Evolutionary conservation across 164 flowering plant genomes (phyloP).

Genomic region (Santalum album): DNA sequence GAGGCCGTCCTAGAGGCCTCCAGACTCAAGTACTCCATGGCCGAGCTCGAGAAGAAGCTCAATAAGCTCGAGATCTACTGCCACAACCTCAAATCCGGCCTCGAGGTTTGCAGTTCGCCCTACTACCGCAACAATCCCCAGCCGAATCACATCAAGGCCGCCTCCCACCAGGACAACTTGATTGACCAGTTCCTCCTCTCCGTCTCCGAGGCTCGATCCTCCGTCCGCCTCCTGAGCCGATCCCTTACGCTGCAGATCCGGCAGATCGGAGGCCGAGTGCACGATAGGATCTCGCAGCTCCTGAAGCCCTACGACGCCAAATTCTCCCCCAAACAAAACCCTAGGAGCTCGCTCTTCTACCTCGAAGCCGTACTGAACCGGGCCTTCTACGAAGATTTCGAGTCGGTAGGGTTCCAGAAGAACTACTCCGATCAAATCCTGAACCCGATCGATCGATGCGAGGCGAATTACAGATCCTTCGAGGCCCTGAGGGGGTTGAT

Average conservation of each 20-base stretch:
- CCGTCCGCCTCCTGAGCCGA: conserved; percentile 49
- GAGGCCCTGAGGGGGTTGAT: conserved; percentile 37
- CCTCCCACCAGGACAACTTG: conserved; percentile 17
- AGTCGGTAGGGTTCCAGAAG: conserved; percentile 52
- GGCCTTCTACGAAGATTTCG: conserved; percentile 84
- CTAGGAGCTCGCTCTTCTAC: conserved; percentile 31
- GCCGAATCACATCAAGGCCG: neutral
- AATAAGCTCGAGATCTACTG: conserved; percentile 74
- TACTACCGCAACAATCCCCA: conserved; percentile 8
- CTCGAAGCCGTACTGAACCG: conserved; percentile 64
- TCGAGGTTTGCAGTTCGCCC: conserved; percentile 13
- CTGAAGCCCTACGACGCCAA: conserved; percentile 65
- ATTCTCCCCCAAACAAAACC: conserved; percentile 24
- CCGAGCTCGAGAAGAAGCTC: conserved; percentile 85
- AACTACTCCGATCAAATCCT: conserved; percentile 29
- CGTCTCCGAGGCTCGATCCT: conserved; percentile 53
- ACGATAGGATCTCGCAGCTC: conserved; percentile 40
- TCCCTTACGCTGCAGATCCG: conserved; percentile 52
- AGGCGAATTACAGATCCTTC: conserved; percentile 42
- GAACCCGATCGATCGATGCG: conserved; percentile 62
- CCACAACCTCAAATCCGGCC: conserved; percentile 57
- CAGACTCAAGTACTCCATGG: conserved; percentile 62
- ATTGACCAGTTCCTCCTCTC: conserved; percentile 50
- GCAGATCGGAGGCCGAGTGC: conserved; percentile 33
- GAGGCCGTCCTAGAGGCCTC: conserved; percentile 80